Base-by-base conservation (phyloP, 192 early-diverging fungal species). In the Jimgerdemannia flammicorona region DNA sequence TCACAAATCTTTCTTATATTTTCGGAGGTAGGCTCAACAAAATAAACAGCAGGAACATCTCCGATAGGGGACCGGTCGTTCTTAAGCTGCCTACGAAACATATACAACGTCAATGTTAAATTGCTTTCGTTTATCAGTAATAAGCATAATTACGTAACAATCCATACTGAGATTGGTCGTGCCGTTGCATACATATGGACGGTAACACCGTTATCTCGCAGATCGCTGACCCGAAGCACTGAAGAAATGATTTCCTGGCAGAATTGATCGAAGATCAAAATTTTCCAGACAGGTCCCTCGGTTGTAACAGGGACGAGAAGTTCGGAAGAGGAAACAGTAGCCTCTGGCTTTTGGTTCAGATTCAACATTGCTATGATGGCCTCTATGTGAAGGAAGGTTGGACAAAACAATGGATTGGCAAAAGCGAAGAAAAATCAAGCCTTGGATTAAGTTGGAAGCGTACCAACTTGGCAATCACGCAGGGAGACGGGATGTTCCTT, bases 1-100 rank as follows among this genome's bases (percentile, higher is more conserved):
- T 97, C 93, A 39, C 86, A 83, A 67, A 99, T 89, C 44, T 84
- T 81, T 67, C 86, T 79, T 74, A 99, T 91, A 81, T 93, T 97
- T 43, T 98, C 96, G 2, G 88, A 85, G 20, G 90, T 94, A 2
- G 98, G 97, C 81, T 95, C 90, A 2, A 97, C 81, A 86, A 99
- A 97, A 81, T 99, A 99, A 63, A 99, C 86, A 4, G 96, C 96
- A 8, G 98, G 98, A 3, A 98, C 98, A 80, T 99, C 97, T 0
- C 95, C 88, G 68, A 99, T 94, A 6, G 96, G 84, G 70, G 94
- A 93, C 66, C 98, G 86, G 59, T 96, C 93, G 44, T 90, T 87
- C 66, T 86, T 88, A 59, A 99, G 82, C 6, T 89, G 89, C 94
- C 94, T 96, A 78, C 43, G 40, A 14, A 64, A 54, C 11, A 54